phyloP scores from a whole-genome alignment of 2,329 filamentous ascomycete genomes.

The Kalaharituber pfeilii region DNA sequence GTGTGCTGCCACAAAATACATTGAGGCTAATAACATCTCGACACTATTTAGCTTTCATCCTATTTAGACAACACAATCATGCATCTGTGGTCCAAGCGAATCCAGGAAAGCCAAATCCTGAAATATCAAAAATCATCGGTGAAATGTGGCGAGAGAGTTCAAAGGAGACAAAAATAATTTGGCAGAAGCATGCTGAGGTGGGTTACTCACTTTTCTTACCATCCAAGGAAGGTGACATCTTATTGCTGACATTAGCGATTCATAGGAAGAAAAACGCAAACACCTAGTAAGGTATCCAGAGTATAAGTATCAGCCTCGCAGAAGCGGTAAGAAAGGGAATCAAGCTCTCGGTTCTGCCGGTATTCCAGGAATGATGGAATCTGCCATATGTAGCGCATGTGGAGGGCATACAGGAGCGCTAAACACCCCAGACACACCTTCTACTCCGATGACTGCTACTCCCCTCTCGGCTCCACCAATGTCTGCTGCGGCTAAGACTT shows the following conservation, averaged over 20 bases:
- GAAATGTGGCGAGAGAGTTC: slow-evolving; percentile 72
- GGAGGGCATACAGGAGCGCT: slow-evolving; percentile 29
- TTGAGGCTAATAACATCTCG: slow-evolving; percentile 13
- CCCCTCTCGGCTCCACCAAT: neutral
- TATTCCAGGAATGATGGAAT: slow-evolving; percentile 23
- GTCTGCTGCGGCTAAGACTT: slow-evolving; percentile 17
- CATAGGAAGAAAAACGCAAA: slow-evolving; percentile 65
- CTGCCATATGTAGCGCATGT: slow-evolving; percentile 26
- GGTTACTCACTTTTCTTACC: slow-evolving; percentile 7
- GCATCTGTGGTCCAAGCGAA: slow-evolving; percentile 61
- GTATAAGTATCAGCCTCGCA: slow-evolving; percentile 82
- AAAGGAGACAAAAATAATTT: slow-evolving; percentile 58
- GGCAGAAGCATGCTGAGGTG: slow-evolving; percentile 77
- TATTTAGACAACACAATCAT: slow-evolving; percentile 90
- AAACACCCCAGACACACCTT: slow-evolving; percentile 18
- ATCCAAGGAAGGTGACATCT: slow-evolving; percentile 2
- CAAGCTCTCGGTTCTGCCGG: slow-evolving; percentile 25
- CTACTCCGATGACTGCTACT: slow-evolving; percentile 12
- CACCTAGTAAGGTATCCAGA: slow-evolving; percentile 82
- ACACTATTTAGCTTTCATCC: slow-evolving; percentile 62
- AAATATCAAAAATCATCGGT: slow-evolving; percentile 94
- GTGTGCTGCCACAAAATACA: slow-evolving; percentile 2
- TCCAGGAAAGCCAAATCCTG: slow-evolving; percentile 82
- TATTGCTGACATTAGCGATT: neutral
- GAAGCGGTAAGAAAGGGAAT: slow-evolving; percentile 34